phyloP scores from a whole-genome alignment of 768 basidiomycete species.

The Mrakia frigida region DNA sequence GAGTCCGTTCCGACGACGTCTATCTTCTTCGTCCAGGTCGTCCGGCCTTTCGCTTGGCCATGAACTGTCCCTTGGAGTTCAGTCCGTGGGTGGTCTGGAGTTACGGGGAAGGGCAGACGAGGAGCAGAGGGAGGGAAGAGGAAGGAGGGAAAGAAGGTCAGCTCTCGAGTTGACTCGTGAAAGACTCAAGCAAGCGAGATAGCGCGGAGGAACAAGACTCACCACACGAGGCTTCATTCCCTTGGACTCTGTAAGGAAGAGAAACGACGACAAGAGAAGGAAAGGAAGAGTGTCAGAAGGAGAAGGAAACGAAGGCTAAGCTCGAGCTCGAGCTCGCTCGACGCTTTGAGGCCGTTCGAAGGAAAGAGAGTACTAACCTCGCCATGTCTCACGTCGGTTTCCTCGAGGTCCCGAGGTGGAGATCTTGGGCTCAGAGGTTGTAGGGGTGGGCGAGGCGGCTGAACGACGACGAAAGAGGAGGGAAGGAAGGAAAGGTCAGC shows the following conservation, averaged over 20 bases:
- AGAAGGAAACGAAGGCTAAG: too few relatives aligned
- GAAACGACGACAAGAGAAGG: background rate
- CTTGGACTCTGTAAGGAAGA: background rate
- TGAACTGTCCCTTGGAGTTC: constrained; percentile 20
- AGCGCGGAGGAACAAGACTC: background rate
- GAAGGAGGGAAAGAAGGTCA: background rate
- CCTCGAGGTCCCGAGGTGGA: constrained; percentile 31
- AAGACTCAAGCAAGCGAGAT: background rate
- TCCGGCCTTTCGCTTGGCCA: constrained; percentile 20
- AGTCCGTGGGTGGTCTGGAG: constrained; percentile 13
- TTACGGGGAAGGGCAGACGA: too few relatives aligned
- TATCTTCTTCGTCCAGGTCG: constrained; percentile 24
- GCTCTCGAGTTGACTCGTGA: background rate
- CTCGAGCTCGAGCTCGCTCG: too few relatives aligned
- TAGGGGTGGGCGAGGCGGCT: background rate
- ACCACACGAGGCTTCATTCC: constrained; percentile 19
- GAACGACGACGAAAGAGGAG: background rate
- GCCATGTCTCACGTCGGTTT: constrained; percentile 31
- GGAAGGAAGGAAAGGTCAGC: background rate
- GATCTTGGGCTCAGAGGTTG: constrained; percentile 26
- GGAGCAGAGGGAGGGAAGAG: background rate
- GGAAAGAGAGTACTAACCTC: constrained; percentile 4
- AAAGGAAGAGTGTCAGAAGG: background rate
- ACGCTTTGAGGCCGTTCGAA: background rate
- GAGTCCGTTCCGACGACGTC: background rate